Conservation (phyloP, 2,329 filamentous ascomycete species). For the Botryosphaeria agaves region DNA sequence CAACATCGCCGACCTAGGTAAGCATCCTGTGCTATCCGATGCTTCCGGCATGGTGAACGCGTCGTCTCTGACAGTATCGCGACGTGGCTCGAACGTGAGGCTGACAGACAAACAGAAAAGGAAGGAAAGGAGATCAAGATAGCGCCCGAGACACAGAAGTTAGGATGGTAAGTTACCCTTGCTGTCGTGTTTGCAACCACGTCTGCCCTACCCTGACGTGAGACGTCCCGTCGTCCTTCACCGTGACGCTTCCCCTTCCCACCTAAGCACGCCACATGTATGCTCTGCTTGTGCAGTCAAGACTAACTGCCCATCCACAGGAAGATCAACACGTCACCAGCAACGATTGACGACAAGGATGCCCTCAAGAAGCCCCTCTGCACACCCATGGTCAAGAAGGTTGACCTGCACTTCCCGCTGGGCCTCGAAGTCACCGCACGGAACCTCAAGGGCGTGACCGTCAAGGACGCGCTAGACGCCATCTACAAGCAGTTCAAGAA, state of each 20-base stretch:
- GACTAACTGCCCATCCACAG: slow-evolving; percentile 26
- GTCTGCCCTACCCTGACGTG: too few species aligned
- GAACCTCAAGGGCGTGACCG: slow-evolving; percentile 86
- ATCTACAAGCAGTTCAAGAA: slow-evolving; percentile 97
- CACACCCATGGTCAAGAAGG: slow-evolving; percentile 75
- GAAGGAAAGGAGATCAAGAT: slow-evolving; percentile 56
- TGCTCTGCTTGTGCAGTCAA: background rate
- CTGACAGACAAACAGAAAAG: slow-evolving; percentile 41
- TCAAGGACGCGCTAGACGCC: slow-evolving; percentile 90
- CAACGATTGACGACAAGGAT: slow-evolving; percentile 64
- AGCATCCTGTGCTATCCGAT: slow-evolving; percentile 23
- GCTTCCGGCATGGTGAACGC: too few species aligned
- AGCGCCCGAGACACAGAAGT: slow-evolving; percentile 67
- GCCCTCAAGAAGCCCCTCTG: slow-evolving; percentile 68
- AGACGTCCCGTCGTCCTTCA: background rate
- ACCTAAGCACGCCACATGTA: background rate
- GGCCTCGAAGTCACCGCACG: slow-evolving; percentile 77
- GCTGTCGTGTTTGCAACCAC: background rate
- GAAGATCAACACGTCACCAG: slow-evolving; percentile 84
- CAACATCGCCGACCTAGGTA: slow-evolving; percentile 79
- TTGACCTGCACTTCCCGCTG: slow-evolving; percentile 80
- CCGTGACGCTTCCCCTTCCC: background rate
- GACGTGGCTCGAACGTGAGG: slow-evolving; percentile 1
- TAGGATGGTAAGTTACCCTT: slow-evolving; percentile 54
- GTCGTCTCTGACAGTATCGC: too few species aligned